A percentile compares a stretch with the other conserved stretches of the same genome.
These are phyloP conservation scores for Diophrys sp. DNA, from an alignment of 73 alveolate species.

Conservation along the genomic window DNA sequence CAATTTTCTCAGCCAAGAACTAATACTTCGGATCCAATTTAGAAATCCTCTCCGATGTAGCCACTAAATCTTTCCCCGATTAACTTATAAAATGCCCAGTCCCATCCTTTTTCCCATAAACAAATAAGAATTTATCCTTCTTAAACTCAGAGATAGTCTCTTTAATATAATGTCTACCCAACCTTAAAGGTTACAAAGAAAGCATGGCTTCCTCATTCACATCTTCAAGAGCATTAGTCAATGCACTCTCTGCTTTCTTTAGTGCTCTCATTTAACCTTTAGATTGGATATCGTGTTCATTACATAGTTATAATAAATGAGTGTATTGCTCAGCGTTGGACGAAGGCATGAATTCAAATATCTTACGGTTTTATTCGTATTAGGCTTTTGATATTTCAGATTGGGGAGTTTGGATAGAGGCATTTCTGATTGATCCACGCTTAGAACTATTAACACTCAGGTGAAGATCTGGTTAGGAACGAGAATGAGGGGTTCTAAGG, in stretches of 20 bases:
- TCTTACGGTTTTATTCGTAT: no score
- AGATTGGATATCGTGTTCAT: no score
- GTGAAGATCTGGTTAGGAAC: not conserved
- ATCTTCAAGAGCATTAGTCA: not conserved
- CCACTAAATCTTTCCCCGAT: not conserved
- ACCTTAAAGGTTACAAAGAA: not conserved
- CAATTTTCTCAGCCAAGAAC: not conserved
- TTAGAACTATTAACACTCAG: not conserved
- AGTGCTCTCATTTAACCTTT: not conserved
- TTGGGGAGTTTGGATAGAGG: no score
- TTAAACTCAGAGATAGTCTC: not conserved
- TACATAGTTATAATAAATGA: no score
- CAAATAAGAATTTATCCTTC: not conserved
- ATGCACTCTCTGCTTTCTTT: not conserved
- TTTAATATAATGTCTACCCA: not conserved
- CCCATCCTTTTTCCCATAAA: constrained; percentile 5
- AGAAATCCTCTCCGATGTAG: not conserved
- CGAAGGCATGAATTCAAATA: no score
- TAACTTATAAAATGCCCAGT: not conserved
- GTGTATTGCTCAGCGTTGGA: no score
- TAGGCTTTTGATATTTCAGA: no score
- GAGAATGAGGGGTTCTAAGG: not conserved
- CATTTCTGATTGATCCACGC: no score
- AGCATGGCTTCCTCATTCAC: not conserved
- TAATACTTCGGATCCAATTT: not conserved